Evolutionary conservation across 805 yeast species (phyloP), one percentile per base, ranked within the genome.

Genomic region (Starmerella sirachaensis): DNA sequence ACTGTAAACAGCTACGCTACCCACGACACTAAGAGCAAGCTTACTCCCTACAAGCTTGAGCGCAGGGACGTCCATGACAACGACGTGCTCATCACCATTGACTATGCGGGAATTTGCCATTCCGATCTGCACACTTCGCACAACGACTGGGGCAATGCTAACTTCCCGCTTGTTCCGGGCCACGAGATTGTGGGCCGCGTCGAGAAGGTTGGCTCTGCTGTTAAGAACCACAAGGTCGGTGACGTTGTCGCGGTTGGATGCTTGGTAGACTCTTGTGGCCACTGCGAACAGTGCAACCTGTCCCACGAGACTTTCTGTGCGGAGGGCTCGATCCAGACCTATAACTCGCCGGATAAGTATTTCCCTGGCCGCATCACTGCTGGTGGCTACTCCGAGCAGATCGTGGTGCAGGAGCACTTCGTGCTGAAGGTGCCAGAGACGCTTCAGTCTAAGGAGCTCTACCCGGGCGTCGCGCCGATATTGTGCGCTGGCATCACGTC

Each of bases 211-310:
- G 93, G 88, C 41, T 49, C 64, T 12, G 60, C 69, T 74, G 79
- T 47, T 7, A 49, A 57, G 14, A 62, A 63, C 45, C 38, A 65
- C 58, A 62, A 66, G 55, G 56, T 77, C n/a, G 93, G 93, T 37
- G 77, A 82, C 46, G 65, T 84, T 46, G 88, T 78, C 24, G 93
- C 91, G 35, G 68, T 79, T 34, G 93, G 93, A 48, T 88, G 91
- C 20, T 76, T 71, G 52, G 63, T 68, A 17, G 62, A 60, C 41
- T 62, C 78, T 21, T 80, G 91, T 62, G 57, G 66, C 40, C 60
- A 68, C 11, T 81, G 93, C 60, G 52, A 63, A 29, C 65, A 74
- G 51, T 81, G 85, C 65, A 54, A 63, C 18, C 45, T 52, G 25
- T 65, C 63, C 47, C 68, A 75, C 53, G 78, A 76, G 48, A 65